phyloP scores from a whole-genome alignment of 805 yeast species.

The Candida multigemmis region DNA sequence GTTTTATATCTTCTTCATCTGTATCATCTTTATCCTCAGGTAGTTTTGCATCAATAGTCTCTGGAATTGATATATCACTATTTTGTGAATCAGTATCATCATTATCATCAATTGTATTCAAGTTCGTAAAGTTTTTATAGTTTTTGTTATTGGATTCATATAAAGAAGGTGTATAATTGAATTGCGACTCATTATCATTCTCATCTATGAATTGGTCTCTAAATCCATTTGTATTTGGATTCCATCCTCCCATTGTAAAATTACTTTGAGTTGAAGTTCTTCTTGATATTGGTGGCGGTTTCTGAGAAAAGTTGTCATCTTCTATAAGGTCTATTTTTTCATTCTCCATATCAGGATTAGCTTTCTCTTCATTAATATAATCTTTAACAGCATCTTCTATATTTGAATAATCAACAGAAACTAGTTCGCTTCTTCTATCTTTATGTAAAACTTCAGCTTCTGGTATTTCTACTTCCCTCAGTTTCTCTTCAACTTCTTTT shows the following conservation, averaged over 20 bases:
- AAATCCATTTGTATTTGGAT: slow-evolving; percentile 44
- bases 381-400: slow-evolving; percentile 19
- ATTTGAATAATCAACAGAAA: slow-evolving; percentile 14
- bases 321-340: too few species aligned
- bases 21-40: slow-evolving; percentile 27
- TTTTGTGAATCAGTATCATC: slow-evolving; percentile 11
- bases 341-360: slow-evolving; percentile 1
- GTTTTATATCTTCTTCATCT: slow-evolving; percentile 8
- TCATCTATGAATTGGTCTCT: slow-evolving; percentile 41
- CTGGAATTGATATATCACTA: slow-evolving; percentile 28
- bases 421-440: slow-evolving; percentile 6
- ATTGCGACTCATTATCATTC: slow-evolving; percentile 27
- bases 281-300: slow-evolving; percentile 7
- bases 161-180: slow-evolving; percentile 15
- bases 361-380: slow-evolving; percentile 8
- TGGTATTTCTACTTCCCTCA: too few species aligned
- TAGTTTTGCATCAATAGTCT: slow-evolving; percentile 27
- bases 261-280: slow-evolving; percentile 26
- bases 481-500: too few species aligned
- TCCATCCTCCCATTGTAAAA: slow-evolving; percentile 47
- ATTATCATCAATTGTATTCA: slow-evolving; percentile 10
- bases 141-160: slow-evolving; percentile 7
- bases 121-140: slow-evolving; percentile 25
- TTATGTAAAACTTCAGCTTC: too few species aligned
- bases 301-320: slow-evolving; percentile 10